These are phyloP conservation scores for Solanum stenotomum DNA, from an alignment of 257 asterid species.

Conservation along the genomic window DNA sequence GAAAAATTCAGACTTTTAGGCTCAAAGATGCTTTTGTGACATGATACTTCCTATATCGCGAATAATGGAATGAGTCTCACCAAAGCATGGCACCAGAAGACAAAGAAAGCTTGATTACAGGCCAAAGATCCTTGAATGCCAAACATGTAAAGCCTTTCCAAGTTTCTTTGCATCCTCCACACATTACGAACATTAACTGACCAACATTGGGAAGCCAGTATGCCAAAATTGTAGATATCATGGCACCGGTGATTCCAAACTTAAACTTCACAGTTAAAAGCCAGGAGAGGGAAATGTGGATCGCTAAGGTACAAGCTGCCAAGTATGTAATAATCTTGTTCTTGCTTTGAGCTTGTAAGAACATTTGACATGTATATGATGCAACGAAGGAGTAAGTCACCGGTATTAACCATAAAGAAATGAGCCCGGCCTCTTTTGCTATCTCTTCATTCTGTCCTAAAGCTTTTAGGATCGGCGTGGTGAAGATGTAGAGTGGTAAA, in stretches of 20 bases:
- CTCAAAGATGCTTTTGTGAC: neutral
- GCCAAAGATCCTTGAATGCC: slow-evolving; percentile 65
- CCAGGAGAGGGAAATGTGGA: slow-evolving; percentile 56
- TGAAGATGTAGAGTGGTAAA: slow-evolving; percentile 39
- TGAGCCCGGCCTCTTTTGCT: slow-evolving; percentile 35
- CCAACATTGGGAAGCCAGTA: slow-evolving; percentile 75
- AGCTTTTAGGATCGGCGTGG: slow-evolving; percentile 45
- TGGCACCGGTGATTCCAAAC: slow-evolving; percentile 50
- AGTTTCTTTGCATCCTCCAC: slow-evolving; percentile 63
- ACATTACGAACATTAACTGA: slow-evolving; percentile 31
- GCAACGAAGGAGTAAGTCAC: slow-evolving; percentile 38
- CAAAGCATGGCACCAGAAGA: slow-evolving; percentile 79
- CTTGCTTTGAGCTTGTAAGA: slow-evolving; percentile 73
- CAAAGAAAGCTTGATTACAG: slow-evolving; percentile 56
- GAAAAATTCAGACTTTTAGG: neutral
- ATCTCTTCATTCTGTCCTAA: slow-evolving; percentile 54
- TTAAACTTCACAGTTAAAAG: slow-evolving; percentile 40
- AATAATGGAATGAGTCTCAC: slow-evolving; percentile 11
- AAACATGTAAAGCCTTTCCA: slow-evolving; percentile 59
- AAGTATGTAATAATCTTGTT: slow-evolving; percentile 57
- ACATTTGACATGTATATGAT: slow-evolving; percentile 73
- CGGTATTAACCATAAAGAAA: slow-evolving; percentile 50
- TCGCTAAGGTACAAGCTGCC: slow-evolving; percentile 35
- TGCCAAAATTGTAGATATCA: slow-evolving; percentile 53
- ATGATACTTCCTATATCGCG: neutral